These are phyloP conservation scores for Mikania micrantha DNA, from an alignment of 129 eudicot species.

Conservation along the genomic window DNA sequence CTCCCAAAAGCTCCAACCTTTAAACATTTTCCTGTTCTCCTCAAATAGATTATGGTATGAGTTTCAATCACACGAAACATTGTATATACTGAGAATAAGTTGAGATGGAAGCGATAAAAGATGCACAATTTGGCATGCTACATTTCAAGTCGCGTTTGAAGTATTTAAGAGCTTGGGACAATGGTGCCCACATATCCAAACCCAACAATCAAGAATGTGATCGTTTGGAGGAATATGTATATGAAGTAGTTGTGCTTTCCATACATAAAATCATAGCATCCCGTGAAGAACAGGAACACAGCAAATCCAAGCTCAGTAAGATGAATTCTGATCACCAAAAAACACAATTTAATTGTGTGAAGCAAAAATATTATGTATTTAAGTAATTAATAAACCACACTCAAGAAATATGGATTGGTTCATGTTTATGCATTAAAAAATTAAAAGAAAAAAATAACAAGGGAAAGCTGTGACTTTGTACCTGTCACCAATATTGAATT, in stretches of 20 bases:
- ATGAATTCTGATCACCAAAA: conserved; percentile 45
- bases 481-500: conserved; percentile 76
- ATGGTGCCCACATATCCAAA: conserved; percentile 96
- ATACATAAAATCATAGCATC: conserved; percentile 80
- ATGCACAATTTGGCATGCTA: conserved; percentile 5
- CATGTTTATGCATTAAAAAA: no score
- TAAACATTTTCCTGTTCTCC: conserved; percentile 13
- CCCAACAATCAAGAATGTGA: conserved; percentile 83
- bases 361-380: background rate
- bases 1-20: conserved; percentile 21
- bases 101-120: conserved; percentile 24
- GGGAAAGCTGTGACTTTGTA: conserved; percentile 2
- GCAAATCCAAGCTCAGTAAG: conserved; percentile 79
- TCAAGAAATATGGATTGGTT: no score
- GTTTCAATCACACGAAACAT: conserved; percentile 37
- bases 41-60: no score
- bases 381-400: background rate
- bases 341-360: background rate
- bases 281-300: conserved; percentile 74
- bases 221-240: conserved; percentile 86
- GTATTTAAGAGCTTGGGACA: conserved; percentile 47
- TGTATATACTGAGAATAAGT: conserved; percentile 32
- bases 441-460: conserved; percentile 6
- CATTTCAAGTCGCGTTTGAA: background rate
- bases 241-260: conserved; percentile 85